Percentiles rank a stretch among this genome's conserved stretches.
These are phyloP conservation scores for Suillus weaverae DNA, from an alignment of 768 basidiomycete species.

Conservation along the genomic window DNA sequence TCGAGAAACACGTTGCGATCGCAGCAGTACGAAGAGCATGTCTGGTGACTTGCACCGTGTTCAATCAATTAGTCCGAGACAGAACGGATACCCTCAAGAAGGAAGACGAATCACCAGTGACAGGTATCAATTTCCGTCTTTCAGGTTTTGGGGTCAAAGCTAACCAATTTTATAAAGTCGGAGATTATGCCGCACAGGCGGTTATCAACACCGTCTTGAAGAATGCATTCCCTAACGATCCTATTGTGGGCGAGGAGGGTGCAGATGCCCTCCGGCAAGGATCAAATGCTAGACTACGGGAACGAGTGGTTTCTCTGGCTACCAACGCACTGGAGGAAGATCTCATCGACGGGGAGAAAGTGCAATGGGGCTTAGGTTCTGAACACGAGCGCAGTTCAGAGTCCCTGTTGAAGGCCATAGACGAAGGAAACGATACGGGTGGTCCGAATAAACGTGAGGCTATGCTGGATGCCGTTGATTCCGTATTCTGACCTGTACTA, in stretches of 20 bases:
- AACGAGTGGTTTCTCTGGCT: slow-evolving; percentile 77
- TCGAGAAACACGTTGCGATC: slow-evolving; percentile 81
- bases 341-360: slow-evolving; percentile 53
- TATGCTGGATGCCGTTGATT: background rate
- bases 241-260: slow-evolving; percentile 95
- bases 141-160: slow-evolving; percentile 4
- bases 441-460: slow-evolving; percentile 71
- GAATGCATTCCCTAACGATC: slow-evolving; percentile 78
- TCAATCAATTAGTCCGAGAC: slow-evolving; percentile 66
- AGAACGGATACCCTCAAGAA: slow-evolving; percentile 87
- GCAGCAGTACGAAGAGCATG: slow-evolving; percentile 88
- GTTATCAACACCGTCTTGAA: slow-evolving; percentile 81
- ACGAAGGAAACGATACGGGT: slow-evolving; percentile 75
- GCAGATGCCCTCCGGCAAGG: slow-evolving; percentile 69
- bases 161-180: slow-evolving; percentile 51
- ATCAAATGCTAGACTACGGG: slow-evolving; percentile 43
- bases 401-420: slow-evolving; percentile 82
- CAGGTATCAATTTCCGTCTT: slow-evolving; percentile 47
- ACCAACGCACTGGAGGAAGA: slow-evolving; percentile 70
- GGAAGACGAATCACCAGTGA: slow-evolving; percentile 90
- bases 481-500: slow-evolving; percentile 1
- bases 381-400: slow-evolving; percentile 49
- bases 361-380: slow-evolving; percentile 73
- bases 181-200: slow-evolving; percentile 92
- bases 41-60: slow-evolving; percentile 79